These are phyloP conservation scores for Puccinia coronata DNA, from an alignment of 1,284 basidiomycete species.

Conservation along the genomic window DNA sequence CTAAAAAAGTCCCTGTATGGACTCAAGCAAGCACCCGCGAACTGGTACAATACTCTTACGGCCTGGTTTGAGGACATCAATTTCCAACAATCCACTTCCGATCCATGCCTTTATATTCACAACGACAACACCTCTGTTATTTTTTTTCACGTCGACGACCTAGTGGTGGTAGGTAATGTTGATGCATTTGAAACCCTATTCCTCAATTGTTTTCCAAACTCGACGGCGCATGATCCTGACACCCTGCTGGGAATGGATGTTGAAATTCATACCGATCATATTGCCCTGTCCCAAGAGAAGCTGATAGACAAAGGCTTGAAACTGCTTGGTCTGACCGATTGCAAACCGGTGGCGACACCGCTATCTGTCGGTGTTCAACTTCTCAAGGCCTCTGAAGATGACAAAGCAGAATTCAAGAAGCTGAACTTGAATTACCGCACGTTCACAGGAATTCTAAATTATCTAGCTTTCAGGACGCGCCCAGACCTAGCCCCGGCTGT, in stretches of 20 bases:
- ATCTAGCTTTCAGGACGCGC: too few relatives aligned
- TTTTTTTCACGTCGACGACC: conserved; percentile 2
- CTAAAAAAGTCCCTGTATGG: too few relatives aligned
- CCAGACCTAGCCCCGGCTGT: too few relatives aligned
- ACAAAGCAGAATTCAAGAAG: neutral
- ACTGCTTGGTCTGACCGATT: too few relatives aligned
- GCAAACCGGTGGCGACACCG: too few relatives aligned
- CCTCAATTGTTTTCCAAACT: neutral
- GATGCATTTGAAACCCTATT: neutral
- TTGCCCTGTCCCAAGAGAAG: neutral
- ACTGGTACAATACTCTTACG: too few relatives aligned
- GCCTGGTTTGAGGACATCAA: too few relatives aligned
- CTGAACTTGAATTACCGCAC: too few relatives aligned
- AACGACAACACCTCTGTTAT: neutral
- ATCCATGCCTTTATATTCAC: neutral
- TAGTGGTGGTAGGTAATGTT: neutral
- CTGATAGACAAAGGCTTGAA: too few relatives aligned
- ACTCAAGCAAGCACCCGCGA: too few relatives aligned
- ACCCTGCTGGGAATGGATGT: neutral
- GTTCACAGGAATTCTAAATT: too few relatives aligned
- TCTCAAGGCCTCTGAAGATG: neutral
- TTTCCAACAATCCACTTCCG: too few relatives aligned
- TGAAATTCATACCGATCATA: neutral
- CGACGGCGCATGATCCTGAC: neutral
- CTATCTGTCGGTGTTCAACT: neutral